Conservation (phyloP, 2,329 filamentous ascomycete genomes). For the Hypoxylon sp. region DNA sequence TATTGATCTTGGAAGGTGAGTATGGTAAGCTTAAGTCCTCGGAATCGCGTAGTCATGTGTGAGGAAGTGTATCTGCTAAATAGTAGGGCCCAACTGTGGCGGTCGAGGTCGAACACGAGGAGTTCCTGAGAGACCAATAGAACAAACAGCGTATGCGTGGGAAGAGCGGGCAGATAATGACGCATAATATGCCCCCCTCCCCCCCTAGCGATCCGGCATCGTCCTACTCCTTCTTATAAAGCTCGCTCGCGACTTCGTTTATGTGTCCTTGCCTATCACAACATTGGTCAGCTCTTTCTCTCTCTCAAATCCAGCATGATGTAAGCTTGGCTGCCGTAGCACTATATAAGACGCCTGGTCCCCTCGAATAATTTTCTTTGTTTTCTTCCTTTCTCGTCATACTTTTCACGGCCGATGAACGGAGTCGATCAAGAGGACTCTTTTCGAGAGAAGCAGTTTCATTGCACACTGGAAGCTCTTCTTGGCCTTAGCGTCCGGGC, state of each 20-base stretch:
- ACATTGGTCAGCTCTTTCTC: slow-evolving; percentile 1
- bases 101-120: background rate
- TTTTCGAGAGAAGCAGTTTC: background rate
- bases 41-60: too few relatives aligned
- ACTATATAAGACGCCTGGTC: background rate
- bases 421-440: slow-evolving; percentile 1
- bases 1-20: background rate
- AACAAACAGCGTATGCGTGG: background rate
- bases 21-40: background rate
- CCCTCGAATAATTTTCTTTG: background rate
- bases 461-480: slow-evolving; percentile 1
- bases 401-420: background rate
- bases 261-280: background rate
- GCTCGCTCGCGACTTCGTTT: background rate
- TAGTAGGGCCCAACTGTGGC: too few relatives aligned
- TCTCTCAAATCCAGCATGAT: background rate
- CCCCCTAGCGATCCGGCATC: too few relatives aligned
- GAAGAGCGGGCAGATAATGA: background rate
- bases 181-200: background rate
- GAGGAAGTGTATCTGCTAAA: background rate
- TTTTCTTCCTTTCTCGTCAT: background rate
- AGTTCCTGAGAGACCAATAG: background rate
- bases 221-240: background rate
- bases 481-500: background rate
- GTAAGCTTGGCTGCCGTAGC: too few relatives aligned